These are phyloP conservation scores for Sanghuangporus baumii DNA, from an alignment of 1,284 basidiomycete species.

Conservation along the genomic window DNA sequence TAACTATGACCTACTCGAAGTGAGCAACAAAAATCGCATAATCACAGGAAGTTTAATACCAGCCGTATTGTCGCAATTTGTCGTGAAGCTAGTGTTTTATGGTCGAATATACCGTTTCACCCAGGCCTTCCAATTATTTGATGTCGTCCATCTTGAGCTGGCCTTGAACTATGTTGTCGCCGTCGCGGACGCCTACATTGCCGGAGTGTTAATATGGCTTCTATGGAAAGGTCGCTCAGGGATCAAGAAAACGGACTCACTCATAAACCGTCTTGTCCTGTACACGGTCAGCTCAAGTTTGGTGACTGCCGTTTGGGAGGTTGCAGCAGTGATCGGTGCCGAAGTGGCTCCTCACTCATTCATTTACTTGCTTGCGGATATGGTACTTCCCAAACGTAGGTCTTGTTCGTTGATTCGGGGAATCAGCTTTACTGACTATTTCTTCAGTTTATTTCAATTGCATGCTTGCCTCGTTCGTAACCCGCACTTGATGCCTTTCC, in stretches of 20 bases:
- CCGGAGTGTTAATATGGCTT: conserved; percentile 6
- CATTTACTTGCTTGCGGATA: conserved; percentile 1
- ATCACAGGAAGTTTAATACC: neutral
- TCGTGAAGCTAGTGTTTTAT: neutral
- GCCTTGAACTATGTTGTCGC: neutral
- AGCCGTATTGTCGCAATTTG: neutral
- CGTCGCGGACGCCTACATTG: conserved; percentile 12
- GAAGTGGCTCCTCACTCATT: neutral
- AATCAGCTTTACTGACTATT: neutral
- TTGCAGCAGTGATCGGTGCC: neutral
- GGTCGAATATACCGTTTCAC: neutral
- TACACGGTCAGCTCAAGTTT: conserved; percentile 18
- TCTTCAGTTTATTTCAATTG: conserved; percentile 3
- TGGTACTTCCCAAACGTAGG: neutral
- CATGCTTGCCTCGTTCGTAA: neutral
- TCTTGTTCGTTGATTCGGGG: neutral
- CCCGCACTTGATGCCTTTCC: neutral
- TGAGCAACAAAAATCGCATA: conserved; percentile 3
- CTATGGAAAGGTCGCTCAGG: conserved; percentile 1
- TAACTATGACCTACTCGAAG: neutral
- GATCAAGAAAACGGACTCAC: conserved; percentile 4
- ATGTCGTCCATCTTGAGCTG: neutral
- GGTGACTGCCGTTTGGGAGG: conserved; percentile 13
- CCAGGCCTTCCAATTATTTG: neutral
- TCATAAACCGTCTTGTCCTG: conserved; percentile 13